Evolutionary conservation across 2,329 filamentous ascomycete species (phyloP).

Genomic region (Kalaharituber pfeilii): DNA sequence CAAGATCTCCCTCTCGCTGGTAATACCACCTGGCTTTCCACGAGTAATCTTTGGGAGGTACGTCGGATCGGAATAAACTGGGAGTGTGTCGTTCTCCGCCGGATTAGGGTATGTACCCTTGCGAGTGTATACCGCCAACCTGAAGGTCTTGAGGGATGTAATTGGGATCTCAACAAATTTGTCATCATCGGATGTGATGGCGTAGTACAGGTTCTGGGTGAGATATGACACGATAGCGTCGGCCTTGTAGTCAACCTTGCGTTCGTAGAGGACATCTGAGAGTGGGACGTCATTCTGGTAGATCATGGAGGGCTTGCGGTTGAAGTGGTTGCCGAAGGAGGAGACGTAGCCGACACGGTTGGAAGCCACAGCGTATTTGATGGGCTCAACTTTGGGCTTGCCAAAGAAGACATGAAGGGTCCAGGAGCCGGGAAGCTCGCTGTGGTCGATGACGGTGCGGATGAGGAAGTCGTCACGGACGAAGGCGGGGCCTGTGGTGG

Average conservation of each 20-base stretch:
- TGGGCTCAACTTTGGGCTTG: background rate
- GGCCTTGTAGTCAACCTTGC: background rate
- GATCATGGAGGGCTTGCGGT: background rate
- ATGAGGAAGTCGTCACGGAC: background rate
- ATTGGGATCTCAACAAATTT: background rate
- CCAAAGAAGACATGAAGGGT: background rate
- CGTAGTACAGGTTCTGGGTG: slow-evolving; percentile 4
- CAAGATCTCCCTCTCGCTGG: slow-evolving; percentile 6
- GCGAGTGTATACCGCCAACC: background rate
- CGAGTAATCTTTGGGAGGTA: slow-evolving; percentile 35
- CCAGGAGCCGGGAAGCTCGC: background rate
- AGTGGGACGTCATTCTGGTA: background rate
- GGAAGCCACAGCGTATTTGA: background rate
- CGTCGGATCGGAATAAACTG: slow-evolving; percentile 4
- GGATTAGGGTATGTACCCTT: background rate
- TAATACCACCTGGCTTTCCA: slow-evolving; percentile 34
- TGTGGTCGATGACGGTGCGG: background rate
- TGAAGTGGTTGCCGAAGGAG: background rate
- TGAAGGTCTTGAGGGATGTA: background rate
- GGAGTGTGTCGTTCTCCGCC: too few relatives aligned
- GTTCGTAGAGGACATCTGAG: background rate
- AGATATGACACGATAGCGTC: background rate
- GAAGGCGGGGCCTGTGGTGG: background rate
- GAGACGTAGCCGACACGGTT: background rate
- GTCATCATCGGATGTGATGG: background rate